Evolutionary conservation across 768 basidiomycete genomes (phyloP), one percentile per base, ranked within the genome.

Genomic region (Dendrothele bispora): DNA sequence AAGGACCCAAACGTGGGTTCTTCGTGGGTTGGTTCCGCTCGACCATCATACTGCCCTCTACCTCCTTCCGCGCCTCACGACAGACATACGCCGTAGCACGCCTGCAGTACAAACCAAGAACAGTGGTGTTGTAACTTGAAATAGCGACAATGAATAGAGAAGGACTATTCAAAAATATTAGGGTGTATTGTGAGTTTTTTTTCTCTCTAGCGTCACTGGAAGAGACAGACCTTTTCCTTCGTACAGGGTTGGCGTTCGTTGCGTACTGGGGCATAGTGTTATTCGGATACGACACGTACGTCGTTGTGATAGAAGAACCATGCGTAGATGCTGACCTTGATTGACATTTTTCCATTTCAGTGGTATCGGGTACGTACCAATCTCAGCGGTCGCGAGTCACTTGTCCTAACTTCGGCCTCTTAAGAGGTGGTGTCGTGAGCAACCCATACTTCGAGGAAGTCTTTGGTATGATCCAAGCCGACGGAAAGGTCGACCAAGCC

Each of bases 401-500:
- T n/a, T 40, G 10, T 37, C 17, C 17, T 2, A n/a, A n/a, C 36
- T 37, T 32, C 30, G 15, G 12, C 5, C 8, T 21, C 4, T 35
- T 29, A 40, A 41, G 49, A 28, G 43, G 35, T 21, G 82, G 82
- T 34, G 76, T 84, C 45, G 73, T 84, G 17, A 65, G 71, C 24
- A 75, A 79, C 29, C 42, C 56, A 7, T 72, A 77, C 53, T 83
- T 83, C 63, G 58, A 71, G 54, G 36, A 58, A 10, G 69, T 76
- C 37, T 83, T 84, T 56, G 71, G 72, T 24, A 66, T 80, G 45
- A 47, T 61, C 30, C 60, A 67, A 30, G 41, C 64, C 7, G 48
- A 65, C 18, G 72, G 71, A 18, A 38, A 46, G 1, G 55, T 62
- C 28, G 56, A 72, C 55, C 60, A 62, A 15, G 52, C 40, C 11